phyloP scores from a whole-genome alignment of 768 basidiomycete genomes.

The Auricularia auricula-judae region DNA sequence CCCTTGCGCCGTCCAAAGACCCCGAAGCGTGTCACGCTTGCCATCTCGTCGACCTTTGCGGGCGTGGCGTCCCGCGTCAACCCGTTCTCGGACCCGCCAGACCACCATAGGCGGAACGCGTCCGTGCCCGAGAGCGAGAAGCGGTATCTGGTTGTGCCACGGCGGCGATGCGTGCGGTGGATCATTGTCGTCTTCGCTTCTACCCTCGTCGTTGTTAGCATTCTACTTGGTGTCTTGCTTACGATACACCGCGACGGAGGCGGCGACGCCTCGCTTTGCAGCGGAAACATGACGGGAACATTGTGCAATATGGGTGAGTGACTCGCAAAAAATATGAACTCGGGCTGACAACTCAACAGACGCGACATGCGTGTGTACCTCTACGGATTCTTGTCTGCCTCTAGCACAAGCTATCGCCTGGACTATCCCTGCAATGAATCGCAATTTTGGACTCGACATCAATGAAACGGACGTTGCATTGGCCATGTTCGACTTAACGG shows the following conservation, averaged over 20 bases:
- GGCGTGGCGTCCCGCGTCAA: neutral
- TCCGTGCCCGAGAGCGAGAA: neutral
- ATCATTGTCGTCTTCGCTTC: slow-evolving; percentile 19
- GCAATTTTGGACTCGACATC: slow-evolving; percentile 34
- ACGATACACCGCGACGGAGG: slow-evolving; percentile 21
- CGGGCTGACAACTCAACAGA: slow-evolving; percentile 25
- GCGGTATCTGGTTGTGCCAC: neutral
- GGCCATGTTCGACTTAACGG: slow-evolving; percentile 41
- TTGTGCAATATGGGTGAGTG: slow-evolving; percentile 46
- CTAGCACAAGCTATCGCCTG: slow-evolving; percentile 42
- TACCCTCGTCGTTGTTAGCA: slow-evolving; percentile 26
- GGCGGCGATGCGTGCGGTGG: neutral
- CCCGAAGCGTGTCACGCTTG: neutral
- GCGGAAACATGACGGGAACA: slow-evolving; percentile 34
- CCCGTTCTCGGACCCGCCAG: neutral
- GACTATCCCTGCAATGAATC: slow-evolving; percentile 39
- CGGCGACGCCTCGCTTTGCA: slow-evolving; percentile 21
- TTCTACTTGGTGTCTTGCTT: slow-evolving; percentile 26
- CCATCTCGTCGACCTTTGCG: neutral
- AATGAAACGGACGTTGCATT: slow-evolving; percentile 33
- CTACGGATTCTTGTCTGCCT: slow-evolving; percentile 22
- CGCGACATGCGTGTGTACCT: slow-evolving; percentile 51
- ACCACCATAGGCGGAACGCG: neutral
- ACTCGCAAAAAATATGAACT: neutral
- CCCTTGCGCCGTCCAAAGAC: neutral